A percentile compares a stretch with the other conserved stretches of the same genome.
phyloP scores from a whole-genome alignment of 2,329 filamentous ascomycete species.

The Anthostomella pinea region DNA sequence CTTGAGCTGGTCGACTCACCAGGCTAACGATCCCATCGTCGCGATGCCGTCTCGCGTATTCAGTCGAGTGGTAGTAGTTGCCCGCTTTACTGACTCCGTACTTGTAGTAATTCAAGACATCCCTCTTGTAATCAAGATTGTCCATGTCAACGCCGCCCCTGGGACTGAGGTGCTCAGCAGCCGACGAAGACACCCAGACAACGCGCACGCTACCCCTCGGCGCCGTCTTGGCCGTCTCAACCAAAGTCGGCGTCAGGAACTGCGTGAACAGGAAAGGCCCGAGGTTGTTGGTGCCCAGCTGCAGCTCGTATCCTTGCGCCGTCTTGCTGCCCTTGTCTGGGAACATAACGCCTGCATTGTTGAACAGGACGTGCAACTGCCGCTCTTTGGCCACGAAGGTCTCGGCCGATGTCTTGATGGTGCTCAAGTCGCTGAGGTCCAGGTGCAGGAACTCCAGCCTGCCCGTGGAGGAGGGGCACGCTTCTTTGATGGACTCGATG shows the following conservation, averaged over 20 bases:
- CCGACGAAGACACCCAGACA: constrained; percentile 30
- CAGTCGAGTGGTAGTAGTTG: constrained; percentile 29
- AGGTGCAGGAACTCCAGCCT: constrained; percentile 21
- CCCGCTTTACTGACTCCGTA: constrained; percentile 31
- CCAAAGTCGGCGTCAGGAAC: constrained; percentile 25
- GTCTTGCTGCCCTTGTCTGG: constrained; percentile 35
- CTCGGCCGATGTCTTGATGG: constrained; percentile 17
- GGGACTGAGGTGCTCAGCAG: constrained; percentile 21
- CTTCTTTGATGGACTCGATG: constrained; percentile 21
- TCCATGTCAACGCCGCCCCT: constrained; percentile 28
- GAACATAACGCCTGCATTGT: constrained; percentile 41
- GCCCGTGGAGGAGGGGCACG: constrained; percentile 19
- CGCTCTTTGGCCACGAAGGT: constrained; percentile 23
- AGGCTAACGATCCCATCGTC: constrained; percentile 27
- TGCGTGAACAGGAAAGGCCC: constrained; percentile 30
- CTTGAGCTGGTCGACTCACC: constrained; percentile 17
- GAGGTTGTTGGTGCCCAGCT: constrained; percentile 30
- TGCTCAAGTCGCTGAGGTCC: constrained; percentile 23
- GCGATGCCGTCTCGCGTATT: constrained; percentile 24
- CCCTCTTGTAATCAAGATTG: constrained; percentile 29
- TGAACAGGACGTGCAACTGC: constrained; percentile 36
- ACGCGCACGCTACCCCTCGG: constrained; percentile 25
- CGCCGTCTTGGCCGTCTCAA: constrained; percentile 22
- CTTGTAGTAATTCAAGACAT: constrained; percentile 17
- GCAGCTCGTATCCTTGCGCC: constrained; percentile 32